Base-by-base conservation (phyloP, 139 green algal genomes). In the Chlamydomonas sphaeroides region DNA sequence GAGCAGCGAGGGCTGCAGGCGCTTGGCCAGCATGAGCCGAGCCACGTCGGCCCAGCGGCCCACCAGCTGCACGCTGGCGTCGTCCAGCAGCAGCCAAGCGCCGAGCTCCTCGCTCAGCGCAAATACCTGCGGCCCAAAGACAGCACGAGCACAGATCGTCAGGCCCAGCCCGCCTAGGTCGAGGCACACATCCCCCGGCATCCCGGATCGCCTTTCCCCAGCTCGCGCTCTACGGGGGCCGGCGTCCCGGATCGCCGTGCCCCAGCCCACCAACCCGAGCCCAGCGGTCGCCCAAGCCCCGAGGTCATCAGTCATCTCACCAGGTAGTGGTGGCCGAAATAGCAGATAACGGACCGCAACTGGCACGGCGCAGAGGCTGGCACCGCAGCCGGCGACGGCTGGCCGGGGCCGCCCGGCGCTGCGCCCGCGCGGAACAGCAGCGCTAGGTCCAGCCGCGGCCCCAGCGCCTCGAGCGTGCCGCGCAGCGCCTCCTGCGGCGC, bases 61-160 rank as follows among this genome's bases (percentile, higher is more conserved):
- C 35, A 95, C 83, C 56, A 91, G 65, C 42, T 76, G 68, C 56
- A 96, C 92, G 75, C 84, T 87, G 1, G 87, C 84, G 71, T 97
- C 94, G 76, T 97, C 93, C 73, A 96, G 94, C 78, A 93, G 79
- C 84, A 97, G 89, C 94, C 94, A 97, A 78, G 87, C 51, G 11
- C 85, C 49, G 48, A 96, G 86, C 84, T 95, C 90, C 68, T 93
- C 90, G 41, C 76, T 88, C 38, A 94, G 63, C 6, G 86, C 90
- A 80, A 95, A 96, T 11, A 90, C 90, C 79, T 94, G 51, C 7
- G 33, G 11, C 3, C 30, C 4, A 18, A 69, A 15, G 4, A 20
- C 49, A 82, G 79, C 79, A 49, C 79, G 78, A 35, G 5, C 35
- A 26, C 2, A 23, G 36, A 71, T 26, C 6, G 35, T n/a, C n/a